Base-by-base conservation (phyloP, 306 rosid species). In the Acacia acuminata region DNA sequence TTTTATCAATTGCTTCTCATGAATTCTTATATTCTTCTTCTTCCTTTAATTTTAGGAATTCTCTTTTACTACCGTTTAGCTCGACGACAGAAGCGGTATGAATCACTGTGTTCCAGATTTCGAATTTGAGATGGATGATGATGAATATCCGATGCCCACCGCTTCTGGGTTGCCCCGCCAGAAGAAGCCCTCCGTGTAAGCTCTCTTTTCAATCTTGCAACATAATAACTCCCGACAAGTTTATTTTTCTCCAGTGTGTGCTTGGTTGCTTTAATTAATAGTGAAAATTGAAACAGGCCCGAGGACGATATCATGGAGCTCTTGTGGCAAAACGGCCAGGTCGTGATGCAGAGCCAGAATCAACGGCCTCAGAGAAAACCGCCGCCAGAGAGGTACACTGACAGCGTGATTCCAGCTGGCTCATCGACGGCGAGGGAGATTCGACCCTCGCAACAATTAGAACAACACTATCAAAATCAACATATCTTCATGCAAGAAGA, bases 321-420 rank as follows among this genome's bases (percentile, higher is more conserved):
- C 42, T 69, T 95, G 4, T 93, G 97, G 97, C 90, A 93, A 42
- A 87, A 93, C 86, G 97, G 98, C 3, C 93, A 87, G 61, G 89
- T 90, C 9, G 91, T 93, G 14, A 78, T 84, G 85, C 96, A 92
- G 61, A 92, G 82, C 75, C 97, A 89, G 82, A 93, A 77, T 79
- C 91, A 94, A 3, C 90, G 90, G 14, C 68, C 91, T 2, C 40
- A 20, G 1, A 81, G 69, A 60, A 90, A 84, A 70, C 77, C 78
- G 0, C 78, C 81, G n/a, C 77, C 80, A 13, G 30, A 70, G 53
- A 86, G 71, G 20, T 53, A 36, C 72, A 2, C 79, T 48, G 86
- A 75, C 55, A 83, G 74, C 24, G 61, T 75, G 0, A 50, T 84
- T 44, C 89, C 84, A 2, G 84, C 80, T 19, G 90, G 87, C 3